Conservation (phyloP, 1,139 yeast genomes). For the Diutina neorugosa region DNA sequence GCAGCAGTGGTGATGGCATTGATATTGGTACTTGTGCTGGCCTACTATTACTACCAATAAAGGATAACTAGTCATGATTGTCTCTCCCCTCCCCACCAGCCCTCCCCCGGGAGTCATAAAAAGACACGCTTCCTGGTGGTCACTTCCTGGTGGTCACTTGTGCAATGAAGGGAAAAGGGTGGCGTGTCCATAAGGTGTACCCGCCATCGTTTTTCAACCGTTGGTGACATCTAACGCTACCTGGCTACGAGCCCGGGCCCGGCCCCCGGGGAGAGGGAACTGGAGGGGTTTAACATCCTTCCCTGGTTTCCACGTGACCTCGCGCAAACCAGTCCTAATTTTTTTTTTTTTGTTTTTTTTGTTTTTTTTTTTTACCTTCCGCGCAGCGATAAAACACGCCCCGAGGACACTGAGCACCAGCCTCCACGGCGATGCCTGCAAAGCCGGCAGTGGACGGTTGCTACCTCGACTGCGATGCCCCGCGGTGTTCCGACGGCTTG, state of each 20-base stretch:
- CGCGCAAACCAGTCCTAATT: background rate
- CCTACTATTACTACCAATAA: background rate
- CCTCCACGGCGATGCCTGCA: background rate
- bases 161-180: no score
- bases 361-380: no score
- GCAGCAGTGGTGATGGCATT: background rate
- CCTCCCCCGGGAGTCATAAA: no score
- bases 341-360: no score
- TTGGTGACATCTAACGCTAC: no score
- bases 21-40: background rate
- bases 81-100: no score
- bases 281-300: no score
- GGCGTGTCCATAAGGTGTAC: no score
- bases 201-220: no score
- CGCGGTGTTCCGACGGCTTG: background rate
- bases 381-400: background rate
- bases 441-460: background rate
- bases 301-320: background rate
- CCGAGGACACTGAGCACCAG: background rate
- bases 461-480: background rate
- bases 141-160: no score
- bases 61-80: no score
- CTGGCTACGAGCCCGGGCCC: background rate
- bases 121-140: no score
- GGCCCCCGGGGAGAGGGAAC: background rate